Evolutionary conservation across 345 rosid genomes (phyloP).

Genomic region (Hibiscus trionum): DNA sequence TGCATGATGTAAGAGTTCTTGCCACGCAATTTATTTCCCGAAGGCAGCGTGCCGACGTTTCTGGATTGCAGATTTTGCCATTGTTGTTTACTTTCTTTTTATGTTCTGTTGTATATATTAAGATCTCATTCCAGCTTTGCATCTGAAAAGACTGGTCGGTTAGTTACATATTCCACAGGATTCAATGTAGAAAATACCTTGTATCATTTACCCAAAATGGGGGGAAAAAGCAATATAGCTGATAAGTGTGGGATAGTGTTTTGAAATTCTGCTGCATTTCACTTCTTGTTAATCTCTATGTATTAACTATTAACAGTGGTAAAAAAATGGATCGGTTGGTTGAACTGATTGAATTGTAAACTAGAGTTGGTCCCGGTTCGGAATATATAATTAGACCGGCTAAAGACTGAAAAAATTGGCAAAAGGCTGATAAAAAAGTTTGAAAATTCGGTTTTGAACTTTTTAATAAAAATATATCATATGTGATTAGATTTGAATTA

Average conservation of each 20-base stretch:
- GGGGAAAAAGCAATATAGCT: not conserved
- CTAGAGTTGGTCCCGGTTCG: too few species aligned
- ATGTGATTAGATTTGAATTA: too few species aligned
- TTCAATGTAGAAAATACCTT: conserved; percentile 13
- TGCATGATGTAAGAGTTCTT: not conserved
- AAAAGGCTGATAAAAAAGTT: too few species aligned
- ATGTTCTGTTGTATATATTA: conserved; percentile 18
- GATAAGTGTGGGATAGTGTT: not conserved
- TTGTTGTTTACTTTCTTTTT: conserved; percentile 17
- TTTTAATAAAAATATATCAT: too few species aligned
- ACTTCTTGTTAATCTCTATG: too few species aligned
- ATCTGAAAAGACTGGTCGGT: conserved; percentile 19
- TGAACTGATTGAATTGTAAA: too few species aligned
- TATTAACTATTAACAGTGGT: too few species aligned
- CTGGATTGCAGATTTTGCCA: conserved; percentile 10
- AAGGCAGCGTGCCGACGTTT: not conserved
- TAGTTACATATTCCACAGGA: conserved; percentile 20
- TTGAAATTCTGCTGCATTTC: not conserved
- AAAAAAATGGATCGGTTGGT: too few species aligned
- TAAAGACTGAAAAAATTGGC: too few species aligned
- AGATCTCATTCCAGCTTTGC: conserved; percentile 1
- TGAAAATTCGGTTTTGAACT: too few species aligned
- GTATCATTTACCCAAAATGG: conserved; percentile 5
- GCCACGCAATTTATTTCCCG: conserved; percentile 1
- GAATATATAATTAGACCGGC: too few species aligned